A percentile compares a stretch with the other conserved stretches of the same genome.
Evolutionary conservation across 1,284 basidiomycete species (phyloP).

Genomic region (Heliocybe sulcata): DNA sequence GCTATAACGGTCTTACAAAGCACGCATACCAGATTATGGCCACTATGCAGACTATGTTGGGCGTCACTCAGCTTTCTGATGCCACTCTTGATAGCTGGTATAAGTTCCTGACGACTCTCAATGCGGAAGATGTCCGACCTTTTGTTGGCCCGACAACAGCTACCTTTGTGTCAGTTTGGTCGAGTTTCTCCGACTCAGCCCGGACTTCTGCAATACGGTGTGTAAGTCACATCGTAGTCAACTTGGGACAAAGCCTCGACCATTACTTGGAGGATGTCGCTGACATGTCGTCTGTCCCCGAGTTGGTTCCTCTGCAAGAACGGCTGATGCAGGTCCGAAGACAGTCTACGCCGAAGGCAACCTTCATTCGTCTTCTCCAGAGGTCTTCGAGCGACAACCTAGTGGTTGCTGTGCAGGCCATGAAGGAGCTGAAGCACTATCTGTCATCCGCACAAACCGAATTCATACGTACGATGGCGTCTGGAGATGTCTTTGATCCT

Average conservation of each 20-base stretch:
- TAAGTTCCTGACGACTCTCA: slow-evolving; percentile 69
- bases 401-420: slow-evolving; percentile 70
- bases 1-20: neutral
- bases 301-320: slow-evolving; percentile 45
- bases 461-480: slow-evolving; percentile 55
- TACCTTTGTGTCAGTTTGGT: slow-evolving; percentile 78
- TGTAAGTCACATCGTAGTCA: slow-evolving; percentile 68
- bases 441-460: slow-evolving; percentile 46
- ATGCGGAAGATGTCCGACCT: slow-evolving; percentile 70
- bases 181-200: slow-evolving; percentile 40
- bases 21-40: slow-evolving; percentile 78
- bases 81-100: slow-evolving; percentile 82
- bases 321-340: slow-evolving; percentile 44
- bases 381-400: slow-evolving; percentile 79
- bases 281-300: slow-evolving; percentile 66
- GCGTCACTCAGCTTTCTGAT: slow-evolving; percentile 65
- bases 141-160: slow-evolving; percentile 89
- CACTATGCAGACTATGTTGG: slow-evolving; percentile 86
- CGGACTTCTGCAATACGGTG: slow-evolving; percentile 55
- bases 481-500: slow-evolving; percentile 84
- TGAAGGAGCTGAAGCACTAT: slow-evolving; percentile 72
- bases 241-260: slow-evolving; percentile 49
- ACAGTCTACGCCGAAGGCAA: slow-evolving; percentile 43
- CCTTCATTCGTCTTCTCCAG: slow-evolving; percentile 66
- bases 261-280: slow-evolving; percentile 71